These are phyloP conservation scores for Colletotrichum scovillei DNA, from an alignment of 2,329 filamentous ascomycete genomes.

Conservation along the genomic window DNA sequence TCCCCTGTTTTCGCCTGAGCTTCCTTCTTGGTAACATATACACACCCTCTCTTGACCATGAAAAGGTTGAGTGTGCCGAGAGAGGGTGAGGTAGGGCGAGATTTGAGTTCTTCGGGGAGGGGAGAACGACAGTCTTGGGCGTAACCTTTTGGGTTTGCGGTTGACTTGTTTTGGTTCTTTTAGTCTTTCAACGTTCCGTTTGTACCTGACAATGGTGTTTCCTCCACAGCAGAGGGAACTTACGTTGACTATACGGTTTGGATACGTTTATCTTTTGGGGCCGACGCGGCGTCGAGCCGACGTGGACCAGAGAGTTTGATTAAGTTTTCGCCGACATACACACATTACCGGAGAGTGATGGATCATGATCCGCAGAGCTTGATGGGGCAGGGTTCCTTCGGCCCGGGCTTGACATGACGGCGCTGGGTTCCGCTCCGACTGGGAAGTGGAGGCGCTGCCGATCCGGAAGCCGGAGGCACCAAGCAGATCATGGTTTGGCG, in stretches of 20 bases:
- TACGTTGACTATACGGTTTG: background rate
- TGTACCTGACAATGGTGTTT: background rate
- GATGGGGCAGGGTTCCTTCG: no score
- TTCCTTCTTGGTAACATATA: background rate
- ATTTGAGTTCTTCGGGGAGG: background rate
- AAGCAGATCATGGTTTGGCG: no score
- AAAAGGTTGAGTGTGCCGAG: background rate
- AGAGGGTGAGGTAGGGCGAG: background rate
- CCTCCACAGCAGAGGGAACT: background rate
- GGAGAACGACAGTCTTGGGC: background rate
- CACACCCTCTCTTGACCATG: background rate
- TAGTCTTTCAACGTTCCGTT: background rate
- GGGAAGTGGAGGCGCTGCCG: no score
- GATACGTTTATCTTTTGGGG: background rate
- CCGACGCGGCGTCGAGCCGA: no score
- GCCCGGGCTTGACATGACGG: no score
- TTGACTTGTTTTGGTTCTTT: background rate
- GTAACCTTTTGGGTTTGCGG: background rate
- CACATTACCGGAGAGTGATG: no score
- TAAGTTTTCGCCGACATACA: no score
- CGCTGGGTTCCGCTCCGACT: no score
- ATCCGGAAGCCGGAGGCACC: no score
- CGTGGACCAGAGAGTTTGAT: background rate
- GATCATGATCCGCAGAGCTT: no score
- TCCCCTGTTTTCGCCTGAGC: background rate